These are phyloP conservation scores for Diaporthe humulicola DNA, from an alignment of 2,329 filamentous ascomycete genomes.

Conservation along the genomic window DNA sequence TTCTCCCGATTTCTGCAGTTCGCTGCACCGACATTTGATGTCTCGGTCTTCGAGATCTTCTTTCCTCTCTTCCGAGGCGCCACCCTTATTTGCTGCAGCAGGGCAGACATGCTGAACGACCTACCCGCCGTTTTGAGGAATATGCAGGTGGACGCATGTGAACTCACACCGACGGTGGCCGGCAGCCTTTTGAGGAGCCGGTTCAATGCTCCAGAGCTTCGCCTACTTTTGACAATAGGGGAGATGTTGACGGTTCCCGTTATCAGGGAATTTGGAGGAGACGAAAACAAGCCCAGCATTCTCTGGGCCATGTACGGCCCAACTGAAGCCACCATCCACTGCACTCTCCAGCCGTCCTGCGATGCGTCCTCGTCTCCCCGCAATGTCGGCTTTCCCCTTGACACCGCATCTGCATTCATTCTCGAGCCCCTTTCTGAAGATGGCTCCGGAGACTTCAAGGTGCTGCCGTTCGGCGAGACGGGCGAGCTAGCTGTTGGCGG, in stretches of 20 bases:
- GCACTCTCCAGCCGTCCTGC: constrained; percentile 78
- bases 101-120: constrained; percentile 79
- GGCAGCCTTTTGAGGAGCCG: constrained; percentile 80
- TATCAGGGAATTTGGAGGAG: constrained; percentile 82
- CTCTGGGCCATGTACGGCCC: constrained; percentile 96
- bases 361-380: constrained; percentile 67
- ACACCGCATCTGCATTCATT: constrained; percentile 85
- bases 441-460: constrained; percentile 43
- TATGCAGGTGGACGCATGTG: constrained; percentile 83
- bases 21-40: constrained; percentile 92
- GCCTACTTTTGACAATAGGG: constrained; percentile 85
- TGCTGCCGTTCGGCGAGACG: constrained; percentile 75
- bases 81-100: constrained; percentile 80
- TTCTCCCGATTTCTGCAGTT: constrained; percentile 92
- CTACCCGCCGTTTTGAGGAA: constrained; percentile 75
- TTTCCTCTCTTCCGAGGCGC: constrained; percentile 82
- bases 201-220: constrained; percentile 75
- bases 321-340: constrained; percentile 93
- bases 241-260: constrained; percentile 90
- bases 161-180: constrained; percentile 90
- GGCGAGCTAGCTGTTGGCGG: constrained; percentile 89
- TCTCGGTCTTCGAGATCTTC: constrained; percentile 95
- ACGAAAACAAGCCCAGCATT: constrained; percentile 67
- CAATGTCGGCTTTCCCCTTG: constrained; percentile 82
- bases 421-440: constrained; percentile 61